These are phyloP conservation scores for Castanopsis chinensis DNA, from an alignment of 306 rosid species.

Conservation along the genomic window DNA sequence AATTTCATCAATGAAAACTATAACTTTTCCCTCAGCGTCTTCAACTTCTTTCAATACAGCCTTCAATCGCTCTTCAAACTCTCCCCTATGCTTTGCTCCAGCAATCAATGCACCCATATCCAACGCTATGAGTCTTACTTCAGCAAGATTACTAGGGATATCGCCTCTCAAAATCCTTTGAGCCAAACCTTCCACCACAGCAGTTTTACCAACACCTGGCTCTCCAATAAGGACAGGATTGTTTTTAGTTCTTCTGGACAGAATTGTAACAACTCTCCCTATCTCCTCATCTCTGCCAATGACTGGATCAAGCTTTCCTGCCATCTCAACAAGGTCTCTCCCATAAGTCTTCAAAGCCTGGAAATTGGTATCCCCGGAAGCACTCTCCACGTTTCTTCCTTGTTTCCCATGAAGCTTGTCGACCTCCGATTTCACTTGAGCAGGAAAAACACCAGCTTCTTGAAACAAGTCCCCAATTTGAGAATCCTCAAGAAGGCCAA, in stretches of 20 bases:
- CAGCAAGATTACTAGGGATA: conserved; percentile 76
- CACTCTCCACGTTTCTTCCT: conserved; percentile 80
- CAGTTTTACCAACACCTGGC: conserved; percentile 95
- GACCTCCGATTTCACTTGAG: conserved; percentile 64
- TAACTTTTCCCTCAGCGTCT: conserved; percentile 85
- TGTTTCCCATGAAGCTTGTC: conserved; percentile 78
- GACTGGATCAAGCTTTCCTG: conserved; percentile 87
- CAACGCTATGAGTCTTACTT: conserved; percentile 83
- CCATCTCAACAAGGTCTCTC: conserved; percentile 79
- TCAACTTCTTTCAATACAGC: conserved; percentile 90
- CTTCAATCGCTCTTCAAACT: conserved; percentile 81
- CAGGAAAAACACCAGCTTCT: conserved; percentile 65
- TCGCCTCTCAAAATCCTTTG: conserved; percentile 83
- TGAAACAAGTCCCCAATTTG: conserved; percentile 70
- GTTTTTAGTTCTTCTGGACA: conserved; percentile 81
- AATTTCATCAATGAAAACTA: conserved; percentile 81
- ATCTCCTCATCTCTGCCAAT: conserved; percentile 92
- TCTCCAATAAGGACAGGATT: conserved; percentile 91
- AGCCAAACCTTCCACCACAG: conserved; percentile 90
- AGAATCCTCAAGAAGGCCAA: conserved; percentile 87
- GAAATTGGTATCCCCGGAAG: conserved; percentile 68
- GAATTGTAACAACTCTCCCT: conserved; percentile 69
- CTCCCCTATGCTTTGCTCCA: conserved; percentile 78
- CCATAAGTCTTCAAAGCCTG: conserved; percentile 83
- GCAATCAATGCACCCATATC: conserved; percentile 95